phyloP scores from a whole-genome alignment of 805 yeast species.

The Suhomyces kilbournensis region DNA sequence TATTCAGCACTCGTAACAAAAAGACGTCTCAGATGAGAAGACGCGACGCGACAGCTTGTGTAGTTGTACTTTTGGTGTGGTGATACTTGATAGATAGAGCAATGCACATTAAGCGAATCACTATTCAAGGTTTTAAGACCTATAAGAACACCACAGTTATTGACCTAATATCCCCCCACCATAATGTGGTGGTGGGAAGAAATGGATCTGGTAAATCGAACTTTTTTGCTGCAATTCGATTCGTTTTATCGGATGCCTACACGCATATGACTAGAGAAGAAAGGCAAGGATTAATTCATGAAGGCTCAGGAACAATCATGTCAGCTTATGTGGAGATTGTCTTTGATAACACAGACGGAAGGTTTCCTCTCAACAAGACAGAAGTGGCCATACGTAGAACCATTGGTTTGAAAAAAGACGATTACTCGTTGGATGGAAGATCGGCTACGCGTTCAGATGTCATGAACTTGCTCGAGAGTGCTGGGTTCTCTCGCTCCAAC shows the following conservation, averaged over 20 bases:
- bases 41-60: background rate
- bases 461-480: constrained; percentile 78
- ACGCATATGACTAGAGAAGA: constrained; percentile 82
- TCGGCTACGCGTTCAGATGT: constrained; percentile 78
- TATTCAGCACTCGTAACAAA: background rate
- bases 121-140: constrained; percentile 91
- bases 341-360: constrained; percentile 74
- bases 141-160: constrained; percentile 80
- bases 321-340: constrained; percentile 90
- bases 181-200: constrained; percentile 81
- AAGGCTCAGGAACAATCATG: constrained; percentile 86
- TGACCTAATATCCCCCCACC: constrained; percentile 72
- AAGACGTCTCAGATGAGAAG: background rate
- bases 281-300: constrained; percentile 82
- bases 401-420: constrained; percentile 90
- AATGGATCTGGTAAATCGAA: constrained; percentile 98
- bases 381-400: constrained; percentile 82
- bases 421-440: constrained; percentile 78
- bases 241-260: constrained; percentile 87
- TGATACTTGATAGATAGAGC: background rate
- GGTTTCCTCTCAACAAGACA: constrained; percentile 66
- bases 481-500: constrained; percentile 86
- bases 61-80: background rate
- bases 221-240: constrained; percentile 91
- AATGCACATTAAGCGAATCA: constrained; percentile 51